Conservation (phyloP, 2,329 filamentous ascomycete genomes). For the Parastagonospora nodorum region DNA sequence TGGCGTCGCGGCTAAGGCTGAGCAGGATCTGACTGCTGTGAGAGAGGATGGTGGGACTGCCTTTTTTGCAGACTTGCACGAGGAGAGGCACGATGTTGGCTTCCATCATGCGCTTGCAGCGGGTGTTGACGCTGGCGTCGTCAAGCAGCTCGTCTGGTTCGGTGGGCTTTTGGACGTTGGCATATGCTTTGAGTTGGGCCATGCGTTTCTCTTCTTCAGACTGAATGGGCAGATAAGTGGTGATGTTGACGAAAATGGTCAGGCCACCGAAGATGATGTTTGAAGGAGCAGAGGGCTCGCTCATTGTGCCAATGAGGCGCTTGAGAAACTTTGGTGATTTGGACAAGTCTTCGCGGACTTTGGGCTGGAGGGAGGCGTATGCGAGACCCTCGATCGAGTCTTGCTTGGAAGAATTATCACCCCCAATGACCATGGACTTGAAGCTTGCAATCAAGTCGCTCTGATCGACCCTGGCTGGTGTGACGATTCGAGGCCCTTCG, state of each 20-base stretch:
- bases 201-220: constrained; percentile 94
- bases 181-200: constrained; percentile 90
- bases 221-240: constrained; percentile 74
- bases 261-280: constrained; percentile 82
- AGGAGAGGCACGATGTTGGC: constrained; percentile 78
- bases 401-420: constrained; percentile 63
- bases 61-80: constrained; percentile 74
- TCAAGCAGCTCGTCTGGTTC: constrained; percentile 72
- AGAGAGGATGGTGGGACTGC: constrained; percentile 71
- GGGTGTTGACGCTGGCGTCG: constrained; percentile 72
- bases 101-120: constrained; percentile 80
- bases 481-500: constrained; percentile 37
- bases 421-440: constrained; percentile 67
- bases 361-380: constrained; percentile 84
- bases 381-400: constrained; percentile 88
- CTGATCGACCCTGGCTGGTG: constrained; percentile 40
- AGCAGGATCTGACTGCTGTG: constrained; percentile 79
- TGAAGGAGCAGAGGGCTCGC: constrained; percentile 43
- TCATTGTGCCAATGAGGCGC: constrained; percentile 68
- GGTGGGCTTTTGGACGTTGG: constrained; percentile 73
- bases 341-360: constrained; percentile 80
- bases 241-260: constrained; percentile 85
- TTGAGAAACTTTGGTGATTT: constrained; percentile 71
- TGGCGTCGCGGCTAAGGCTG: constrained; percentile 74
- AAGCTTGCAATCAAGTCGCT: constrained; percentile 61